A percentile compares a stretch with the other conserved stretches of the same genome.
Evolutionary conservation across 768 basidiomycete genomes (phyloP).

Genomic region (Leccinum longicurvipes): DNA sequence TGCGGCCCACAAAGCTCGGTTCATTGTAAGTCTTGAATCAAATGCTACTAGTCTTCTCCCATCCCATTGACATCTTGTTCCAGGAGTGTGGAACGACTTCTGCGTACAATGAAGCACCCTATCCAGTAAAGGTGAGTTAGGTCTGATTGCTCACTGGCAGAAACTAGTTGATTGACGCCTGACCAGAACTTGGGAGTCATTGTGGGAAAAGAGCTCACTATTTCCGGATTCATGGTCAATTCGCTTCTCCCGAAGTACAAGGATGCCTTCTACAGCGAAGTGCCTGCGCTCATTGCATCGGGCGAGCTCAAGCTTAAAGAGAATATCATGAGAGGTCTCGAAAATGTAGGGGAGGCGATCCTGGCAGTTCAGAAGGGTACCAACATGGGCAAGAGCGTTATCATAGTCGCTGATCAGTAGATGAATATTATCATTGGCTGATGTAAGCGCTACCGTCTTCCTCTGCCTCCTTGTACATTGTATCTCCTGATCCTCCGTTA

Average conservation of each 20-base stretch:
- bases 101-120: slow-evolving; percentile 11
- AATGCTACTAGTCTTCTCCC: too few species aligned
- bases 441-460: slow-evolving; percentile 25
- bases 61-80: background rate
- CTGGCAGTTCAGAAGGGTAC: slow-evolving; percentile 34
- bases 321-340: slow-evolving; percentile 43
- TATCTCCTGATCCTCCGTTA: slow-evolving; percentile 28
- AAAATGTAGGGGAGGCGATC: slow-evolving; percentile 38
- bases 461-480: slow-evolving; percentile 13
- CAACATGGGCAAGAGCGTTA: slow-evolving; percentile 31
- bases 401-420: slow-evolving; percentile 12
- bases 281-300: slow-evolving; percentile 40
- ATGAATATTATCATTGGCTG: background rate
- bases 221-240: slow-evolving; percentile 45
- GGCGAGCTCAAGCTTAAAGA: slow-evolving; percentile 50
- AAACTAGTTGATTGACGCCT: background rate
- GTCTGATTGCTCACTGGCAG: slow-evolving; percentile 4
- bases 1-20: slow-evolving; percentile 42
- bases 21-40: slow-evolving; percentile 37
- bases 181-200: slow-evolving; percentile 39
- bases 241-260: slow-evolving; percentile 31
- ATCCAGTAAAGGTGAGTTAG: slow-evolving; percentile 9
- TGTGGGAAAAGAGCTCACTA: slow-evolving; percentile 37
- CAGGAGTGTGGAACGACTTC: slow-evolving; percentile 34
- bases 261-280: slow-evolving; percentile 39